Base-by-base conservation (phyloP, 257 asterid species). In the Nicotiana noctiflora region DNA sequence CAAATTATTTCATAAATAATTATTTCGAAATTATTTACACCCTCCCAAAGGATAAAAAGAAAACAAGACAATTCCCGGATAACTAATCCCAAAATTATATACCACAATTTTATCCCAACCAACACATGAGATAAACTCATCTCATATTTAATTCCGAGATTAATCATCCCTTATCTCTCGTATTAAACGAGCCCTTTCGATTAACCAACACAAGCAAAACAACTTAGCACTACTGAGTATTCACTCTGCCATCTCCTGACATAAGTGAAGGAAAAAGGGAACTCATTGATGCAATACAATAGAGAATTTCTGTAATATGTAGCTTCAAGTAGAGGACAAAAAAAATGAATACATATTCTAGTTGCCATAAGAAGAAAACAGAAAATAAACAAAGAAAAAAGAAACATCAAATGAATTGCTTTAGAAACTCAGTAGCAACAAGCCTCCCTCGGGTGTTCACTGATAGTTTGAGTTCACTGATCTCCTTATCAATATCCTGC, bases 401-500 rank as follows among this genome's bases (percentile, higher is more conserved):
- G 4, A 67, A 23, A 27, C 19, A 52, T 92, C 88, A 96, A 84
- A 96, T 84, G 83, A 96, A 96, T 79, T 96, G 98, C 93, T 96
- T 96, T 75, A 96, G 92, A 89, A 96, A 96, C 92, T 96, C 98
- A 2, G 98, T 91, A 8, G 99, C 99, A 64, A 96, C 99, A 21
- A 96, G 97, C 84, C 99, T 90, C 82, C 98, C 99, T 80, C 99
- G 88, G 13, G 99, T 94, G 89, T 94, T 96, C 75, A 96, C 93
- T 0, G 98, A 96, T 81, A 96, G 75, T 82, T 96, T 96, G 67
- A 96, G 89, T 78, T 96, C 99, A 31, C 93, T 92, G 64, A 94
- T 96, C 87, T 94, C 99, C 86, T 96, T 96, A 80, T 94, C 99
- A 19, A 94, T 96, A 83, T 96, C 99, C 99, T 96, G 98, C 83